phyloP scores from a whole-genome alignment of 2,329 filamentous ascomycete species.

The Paecilomyces dactylethromorphus region DNA sequence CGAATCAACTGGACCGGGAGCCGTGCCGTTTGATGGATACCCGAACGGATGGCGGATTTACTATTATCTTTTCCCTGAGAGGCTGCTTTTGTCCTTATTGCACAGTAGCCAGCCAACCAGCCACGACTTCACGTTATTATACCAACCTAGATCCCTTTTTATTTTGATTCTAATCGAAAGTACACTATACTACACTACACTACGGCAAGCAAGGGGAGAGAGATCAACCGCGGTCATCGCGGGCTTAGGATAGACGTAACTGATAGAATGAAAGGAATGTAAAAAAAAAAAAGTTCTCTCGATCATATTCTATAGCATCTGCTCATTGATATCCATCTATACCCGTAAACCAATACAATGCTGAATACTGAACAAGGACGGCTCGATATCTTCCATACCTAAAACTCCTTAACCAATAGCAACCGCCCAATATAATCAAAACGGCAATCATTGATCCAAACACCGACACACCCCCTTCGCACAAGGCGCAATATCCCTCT shows the following conservation, averaged over 20 bases:
- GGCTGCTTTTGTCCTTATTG: not conserved
- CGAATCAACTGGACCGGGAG: not conserved
- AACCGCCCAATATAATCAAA: not conserved
- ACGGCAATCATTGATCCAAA: slow-evolving; percentile 8
- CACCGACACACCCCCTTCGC: slow-evolving; percentile 32
- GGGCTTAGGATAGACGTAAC: not conserved
- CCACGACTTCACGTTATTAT: not conserved
- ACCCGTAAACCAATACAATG: too few relatives aligned
- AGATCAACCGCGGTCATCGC: not conserved
- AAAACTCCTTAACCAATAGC: not conserved
- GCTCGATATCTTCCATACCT: not conserved
- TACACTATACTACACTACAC: not conserved
- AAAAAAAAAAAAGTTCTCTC: not conserved
- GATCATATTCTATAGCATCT: too few relatives aligned
- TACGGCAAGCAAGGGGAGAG: not conserved
- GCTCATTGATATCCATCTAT: too few relatives aligned
- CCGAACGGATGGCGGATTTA: not conserved
- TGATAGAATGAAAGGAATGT: not conserved
- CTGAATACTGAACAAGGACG: too few relatives aligned
- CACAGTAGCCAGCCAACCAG: not conserved
- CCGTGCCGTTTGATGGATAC: not conserved
- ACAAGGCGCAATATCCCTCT: slow-evolving; percentile 38
- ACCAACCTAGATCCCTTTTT: not conserved
- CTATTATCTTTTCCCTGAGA: not conserved
- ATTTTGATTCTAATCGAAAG: not conserved